Percentiles rank a stretch among this genome's conserved stretches.
These are phyloP conservation scores for Apiotrichum akiyoshidainum DNA, from an alignment of 1,284 basidiomycete species.

Conservation along the genomic window DNA sequence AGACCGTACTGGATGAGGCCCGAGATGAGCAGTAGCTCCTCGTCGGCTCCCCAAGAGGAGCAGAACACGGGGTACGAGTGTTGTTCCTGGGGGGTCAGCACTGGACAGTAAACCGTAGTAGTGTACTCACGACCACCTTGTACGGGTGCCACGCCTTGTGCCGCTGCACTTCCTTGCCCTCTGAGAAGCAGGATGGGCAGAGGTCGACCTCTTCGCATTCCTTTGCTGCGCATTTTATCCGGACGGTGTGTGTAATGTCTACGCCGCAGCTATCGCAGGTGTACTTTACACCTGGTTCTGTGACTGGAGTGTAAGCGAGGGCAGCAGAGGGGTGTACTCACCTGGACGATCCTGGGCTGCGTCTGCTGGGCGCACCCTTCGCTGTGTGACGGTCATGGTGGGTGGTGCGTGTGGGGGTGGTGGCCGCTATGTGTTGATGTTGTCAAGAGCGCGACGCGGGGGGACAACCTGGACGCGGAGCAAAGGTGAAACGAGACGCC, in stretches of 20 bases:
- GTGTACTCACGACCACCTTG: constrained; percentile 73
- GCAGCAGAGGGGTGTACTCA: constrained; percentile 22
- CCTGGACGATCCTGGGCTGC: constrained; percentile 37
- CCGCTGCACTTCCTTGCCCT: constrained; percentile 80
- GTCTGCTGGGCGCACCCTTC: constrained; percentile 38
- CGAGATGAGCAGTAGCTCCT: constrained; percentile 89
- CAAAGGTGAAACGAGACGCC: neutral
- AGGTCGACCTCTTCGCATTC: constrained; percentile 80
- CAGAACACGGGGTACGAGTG: constrained; percentile 94
- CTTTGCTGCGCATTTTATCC: constrained; percentile 83
- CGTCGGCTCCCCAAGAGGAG: constrained; percentile 96
- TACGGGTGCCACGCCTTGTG: constrained; percentile 90
- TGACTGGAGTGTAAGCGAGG: constrained; percentile 27
- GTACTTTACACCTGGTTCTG: constrained; percentile 49
- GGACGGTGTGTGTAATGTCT: constrained; percentile 72
- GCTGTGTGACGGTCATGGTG: constrained; percentile 49
- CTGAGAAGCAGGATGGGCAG: constrained; percentile 85
- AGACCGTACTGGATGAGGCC: constrained; percentile 85
- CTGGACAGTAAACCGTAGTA: neutral
- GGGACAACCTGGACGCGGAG: no score
- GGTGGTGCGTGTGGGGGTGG: neutral
- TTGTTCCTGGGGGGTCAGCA: constrained; percentile 65
- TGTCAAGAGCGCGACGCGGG: neutral
- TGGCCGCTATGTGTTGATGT: neutral
- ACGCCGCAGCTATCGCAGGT: constrained; percentile 51